These are phyloP conservation scores for Arachnopeziza araneosa DNA, from an alignment of 2,329 filamentous ascomycete genomes.

Conservation along the genomic window DNA sequence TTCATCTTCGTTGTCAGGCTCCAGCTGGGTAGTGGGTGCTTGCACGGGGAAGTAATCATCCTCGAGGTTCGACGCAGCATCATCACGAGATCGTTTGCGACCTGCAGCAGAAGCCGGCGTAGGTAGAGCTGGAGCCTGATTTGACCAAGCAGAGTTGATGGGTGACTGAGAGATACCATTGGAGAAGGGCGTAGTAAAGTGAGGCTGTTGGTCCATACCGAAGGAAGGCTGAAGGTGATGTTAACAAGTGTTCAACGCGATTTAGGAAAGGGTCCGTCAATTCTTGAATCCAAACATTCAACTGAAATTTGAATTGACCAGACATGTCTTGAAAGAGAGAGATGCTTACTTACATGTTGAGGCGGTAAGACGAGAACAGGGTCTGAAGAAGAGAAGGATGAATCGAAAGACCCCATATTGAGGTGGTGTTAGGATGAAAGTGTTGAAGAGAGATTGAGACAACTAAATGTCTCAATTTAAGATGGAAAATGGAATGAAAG, in stretches of 20 bases:
- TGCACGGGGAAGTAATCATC: slow-evolving; percentile 40
- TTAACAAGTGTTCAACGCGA: neutral
- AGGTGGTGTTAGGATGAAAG: slow-evolving; percentile 1
- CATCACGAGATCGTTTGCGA: slow-evolving; percentile 72
- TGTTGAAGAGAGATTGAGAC: slow-evolving; percentile 1
- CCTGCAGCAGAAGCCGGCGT: slow-evolving; percentile 43
- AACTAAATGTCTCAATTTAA: neutral
- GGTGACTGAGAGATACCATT: slow-evolving; percentile 18
- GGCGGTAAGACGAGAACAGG: slow-evolving; percentile 26
- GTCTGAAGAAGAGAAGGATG: slow-evolving; percentile 22
- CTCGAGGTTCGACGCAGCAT: slow-evolving; percentile 63
- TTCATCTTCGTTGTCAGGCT: slow-evolving; percentile 53
- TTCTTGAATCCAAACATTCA: neutral
- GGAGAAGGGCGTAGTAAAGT: slow-evolving; percentile 24
- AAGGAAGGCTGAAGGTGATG: slow-evolving; percentile 18
- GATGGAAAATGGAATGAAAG: neutral
- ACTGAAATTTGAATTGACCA: neutral
- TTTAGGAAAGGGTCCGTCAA: neutral
- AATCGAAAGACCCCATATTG: slow-evolving; percentile 26
- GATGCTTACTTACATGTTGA: slow-evolving; percentile 19
- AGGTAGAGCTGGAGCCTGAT: slow-evolving; percentile 14
- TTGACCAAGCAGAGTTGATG: slow-evolving; percentile 22
- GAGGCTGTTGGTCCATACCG: slow-evolving; percentile 19
- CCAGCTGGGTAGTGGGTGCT: slow-evolving; percentile 23
- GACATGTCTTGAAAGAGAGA: neutral